These are phyloP conservation scores for Kwoniella europaea DNA, from an alignment of 768 basidiomycete genomes.

Conservation along the genomic window DNA sequence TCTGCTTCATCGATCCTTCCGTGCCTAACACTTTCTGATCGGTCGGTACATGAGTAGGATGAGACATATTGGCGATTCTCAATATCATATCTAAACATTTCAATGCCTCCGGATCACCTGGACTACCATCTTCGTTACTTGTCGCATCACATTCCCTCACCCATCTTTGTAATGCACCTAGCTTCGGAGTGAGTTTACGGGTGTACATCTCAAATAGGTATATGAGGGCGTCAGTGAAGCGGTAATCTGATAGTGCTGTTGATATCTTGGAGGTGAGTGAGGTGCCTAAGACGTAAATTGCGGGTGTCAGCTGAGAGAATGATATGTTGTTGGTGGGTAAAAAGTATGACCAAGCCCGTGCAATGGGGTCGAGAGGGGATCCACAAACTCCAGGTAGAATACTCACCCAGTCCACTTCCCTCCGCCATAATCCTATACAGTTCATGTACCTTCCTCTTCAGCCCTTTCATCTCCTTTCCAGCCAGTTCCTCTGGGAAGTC, in stretches of 20 bases:
- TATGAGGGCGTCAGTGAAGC: slow-evolving; percentile 63
- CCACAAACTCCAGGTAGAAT: not conserved
- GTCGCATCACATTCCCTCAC: slow-evolving; percentile 68
- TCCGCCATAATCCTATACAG: slow-evolving; percentile 49
- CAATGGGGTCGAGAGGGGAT: too few relatives aligned
- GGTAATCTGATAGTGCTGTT: slow-evolving; percentile 55
- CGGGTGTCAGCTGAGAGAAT: too few relatives aligned
- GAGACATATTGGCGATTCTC: slow-evolving; percentile 58
- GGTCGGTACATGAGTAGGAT: not conserved
- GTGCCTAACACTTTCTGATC: slow-evolving; percentile 17
- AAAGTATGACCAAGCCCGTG: too few relatives aligned
- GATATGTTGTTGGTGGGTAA: too few relatives aligned
- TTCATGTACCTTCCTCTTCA: slow-evolving; percentile 51
- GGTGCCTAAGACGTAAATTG: slow-evolving; percentile 11
- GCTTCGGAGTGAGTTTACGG: slow-evolving; percentile 62
- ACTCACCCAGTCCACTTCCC: slow-evolving; percentile 36
- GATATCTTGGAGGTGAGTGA: slow-evolving; percentile 48
- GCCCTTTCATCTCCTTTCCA: slow-evolving; percentile 40
- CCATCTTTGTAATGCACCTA: slow-evolving; percentile 67
- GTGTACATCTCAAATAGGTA: slow-evolving; percentile 66
- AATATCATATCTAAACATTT: slow-evolving; percentile 64
- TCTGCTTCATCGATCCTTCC: not conserved
- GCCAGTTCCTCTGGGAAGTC: slow-evolving; percentile 47
- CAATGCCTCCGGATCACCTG: slow-evolving; percentile 61
- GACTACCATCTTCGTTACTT: slow-evolving; percentile 59